These are phyloP conservation scores for Barnettozyma salicaria DNA, from an alignment of 805 yeast genomes.

Conservation along the genomic window DNA sequence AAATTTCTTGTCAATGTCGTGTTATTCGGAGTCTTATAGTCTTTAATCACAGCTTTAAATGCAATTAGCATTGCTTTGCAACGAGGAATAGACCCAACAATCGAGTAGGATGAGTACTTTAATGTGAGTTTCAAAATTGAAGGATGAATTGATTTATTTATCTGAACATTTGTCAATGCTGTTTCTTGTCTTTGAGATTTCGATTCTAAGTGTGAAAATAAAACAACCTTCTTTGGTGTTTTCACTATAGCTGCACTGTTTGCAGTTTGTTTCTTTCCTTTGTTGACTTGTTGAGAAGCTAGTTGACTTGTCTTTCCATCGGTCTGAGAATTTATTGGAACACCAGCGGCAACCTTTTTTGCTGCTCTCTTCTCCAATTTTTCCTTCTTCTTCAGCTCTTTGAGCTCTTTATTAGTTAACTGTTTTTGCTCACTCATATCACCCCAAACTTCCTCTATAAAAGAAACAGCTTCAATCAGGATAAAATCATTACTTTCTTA, in stretches of 20 bases:
- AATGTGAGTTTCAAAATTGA: conserved; percentile 71
- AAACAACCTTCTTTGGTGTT: conserved; percentile 46
- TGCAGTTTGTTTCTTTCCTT: conserved; percentile 20
- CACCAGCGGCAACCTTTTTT: conserved; percentile 63
- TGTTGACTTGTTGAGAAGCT: conserved; percentile 38
- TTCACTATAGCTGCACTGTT: conserved; percentile 1
- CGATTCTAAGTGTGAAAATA: conserved; percentile 76
- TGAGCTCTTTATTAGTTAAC: conserved; percentile 72
- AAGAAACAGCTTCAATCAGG: too few species aligned
- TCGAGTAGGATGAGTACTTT: conserved; percentile 73
- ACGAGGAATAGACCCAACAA: conserved; percentile 86
- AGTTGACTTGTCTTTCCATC: conserved; percentile 27
- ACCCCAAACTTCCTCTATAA: too few species aligned
- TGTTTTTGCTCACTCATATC: conserved; percentile 26
- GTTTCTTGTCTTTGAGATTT: conserved; percentile 60
- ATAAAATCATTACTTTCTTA: too few species aligned
- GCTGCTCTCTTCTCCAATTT: conserved; percentile 93
- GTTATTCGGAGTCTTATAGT: conserved; percentile 79
- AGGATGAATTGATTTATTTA: conserved; percentile 68
- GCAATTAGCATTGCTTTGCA: conserved; percentile 80
- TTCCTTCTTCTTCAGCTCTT: conserved; percentile 81
- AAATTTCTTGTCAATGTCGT: conserved; percentile 83
- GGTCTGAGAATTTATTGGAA: conserved; percentile 32
- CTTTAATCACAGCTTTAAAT: conserved; percentile 71
- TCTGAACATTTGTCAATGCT: conserved; percentile 19